Base-by-base conservation (phyloP, 306 rosid species). In the Carpinus fangiana region DNA sequence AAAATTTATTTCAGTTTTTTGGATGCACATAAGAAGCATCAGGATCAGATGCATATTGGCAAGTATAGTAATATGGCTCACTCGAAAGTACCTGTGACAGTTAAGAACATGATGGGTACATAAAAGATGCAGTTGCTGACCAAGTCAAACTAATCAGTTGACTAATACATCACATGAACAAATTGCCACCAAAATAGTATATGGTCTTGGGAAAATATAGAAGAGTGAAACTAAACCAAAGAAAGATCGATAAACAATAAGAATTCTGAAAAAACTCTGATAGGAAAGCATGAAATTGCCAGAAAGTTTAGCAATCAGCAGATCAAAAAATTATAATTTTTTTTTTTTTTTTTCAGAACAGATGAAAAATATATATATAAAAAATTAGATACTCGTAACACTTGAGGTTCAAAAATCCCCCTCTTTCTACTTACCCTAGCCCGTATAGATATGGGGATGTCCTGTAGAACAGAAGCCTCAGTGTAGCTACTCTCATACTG, bases 401-500 rank as follows among this genome's bases (percentile, higher is more conserved):
- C 8, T 73, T 36, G 77, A 71, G 73, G 68, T 76, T 68, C 74
- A 72, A 20, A 76, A 60, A 56, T 23, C 70, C 18, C 47, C 73
- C 51, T 65, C 9, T 78, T 72, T 72, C 54, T 70, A 59, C 45
- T 14, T 91, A 93, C 99, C 98, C 93, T 91, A 0, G 99, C 80
- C 10, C 98, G 96, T 76, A 95, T 89, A 45, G 98, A 91, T 55
- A 92, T 85, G 72, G 99, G 99, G 76, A 95, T 87, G 62, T 90
- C 98, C 79, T 88, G 93, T 75, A 93, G 85, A 77, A 87, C 93
- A 83, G 97, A 38, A 72, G 94, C 91, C 48, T 93, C 94, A 50
- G 97, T 91, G 90, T 93, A 93, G 84, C 93, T 90, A 85, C 99
- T 95, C 82, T 95, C 99, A 73, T 85, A 89, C 80, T 91, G 98